Evolutionary conservation across 495 filamentous ascomycete genomes (phyloP), one percentile per base, ranked within the genome.

Genomic region (Hypoxylon lienhwacheense): DNA sequence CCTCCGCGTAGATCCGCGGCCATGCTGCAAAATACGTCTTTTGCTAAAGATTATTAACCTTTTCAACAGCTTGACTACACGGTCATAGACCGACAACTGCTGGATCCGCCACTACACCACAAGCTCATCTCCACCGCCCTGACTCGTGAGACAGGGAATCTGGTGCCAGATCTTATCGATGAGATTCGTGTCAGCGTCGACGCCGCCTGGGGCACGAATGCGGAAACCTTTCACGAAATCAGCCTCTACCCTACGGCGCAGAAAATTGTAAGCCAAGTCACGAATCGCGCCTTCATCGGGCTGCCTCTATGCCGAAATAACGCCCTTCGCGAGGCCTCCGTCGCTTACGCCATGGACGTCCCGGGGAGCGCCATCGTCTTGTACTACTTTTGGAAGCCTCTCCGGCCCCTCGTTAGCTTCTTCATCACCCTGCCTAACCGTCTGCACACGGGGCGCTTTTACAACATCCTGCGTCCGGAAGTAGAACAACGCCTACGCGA

Each of bases 61-160:
- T n/a, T n/a, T n/a, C n/a, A n/a, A n/a, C n/a, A 74, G 52, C 56
- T 65, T 29, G 64, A 75, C 43, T 72, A 71, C 52, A 70, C 70
- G 5, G 31, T 64, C 22, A 53, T 68, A 31, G 66, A 74, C 37
- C 65, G 69, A 1, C 42, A 35, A 3, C 62, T 77, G 25, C 47
- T 67, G 2, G 54, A 59, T 43, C 47, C 69, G 37, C 63, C 68
- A n/a, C 20, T 73, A 7, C 69, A 72, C 46, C 53, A 68, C 12
- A 62, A 57, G 11, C 47, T 72, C 22, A 67, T 77, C 29, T 55
- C 61, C 6, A 66, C 60, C 10, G 61, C 64, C 5, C 56, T 78
- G 22, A 78, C 72, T n/a, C 64, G 64, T 10, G 57, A 72, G 36
- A 67, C 74, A 5, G 70, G 69, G 36, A 66, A 66, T 29, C 55